phyloP scores from a whole-genome alignment of 2,329 filamentous ascomycete species.

The Sporothrix globosa region DNA sequence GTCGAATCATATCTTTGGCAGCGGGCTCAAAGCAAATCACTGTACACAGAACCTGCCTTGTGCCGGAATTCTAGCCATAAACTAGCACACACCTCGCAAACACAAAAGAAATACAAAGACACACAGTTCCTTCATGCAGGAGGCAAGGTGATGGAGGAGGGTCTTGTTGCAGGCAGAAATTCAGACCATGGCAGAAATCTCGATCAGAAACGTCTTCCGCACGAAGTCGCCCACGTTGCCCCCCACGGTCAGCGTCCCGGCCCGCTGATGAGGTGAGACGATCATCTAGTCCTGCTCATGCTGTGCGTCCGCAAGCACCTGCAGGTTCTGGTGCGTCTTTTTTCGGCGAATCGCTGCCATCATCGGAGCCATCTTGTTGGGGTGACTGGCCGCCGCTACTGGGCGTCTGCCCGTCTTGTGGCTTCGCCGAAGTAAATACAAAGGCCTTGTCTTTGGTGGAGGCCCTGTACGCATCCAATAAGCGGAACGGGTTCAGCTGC shows the following conservation, averaged over 20 bases:
- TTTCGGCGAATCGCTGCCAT: background rate
- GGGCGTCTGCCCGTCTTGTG: background rate
- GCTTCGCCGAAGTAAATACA: background rate
- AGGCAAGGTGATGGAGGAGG: no score
- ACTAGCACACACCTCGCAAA: background rate
- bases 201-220: no score
- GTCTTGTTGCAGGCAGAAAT: no score
- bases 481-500: constrained; percentile 26
- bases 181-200: no score
- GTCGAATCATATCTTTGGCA: background rate
- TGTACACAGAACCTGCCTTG: background rate
- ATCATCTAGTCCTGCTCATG: background rate
- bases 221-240: background rate
- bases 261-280: background rate
- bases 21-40: background rate
- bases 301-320: background rate
- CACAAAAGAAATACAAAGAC: background rate
- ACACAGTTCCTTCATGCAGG: background rate
- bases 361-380: background rate
- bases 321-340: background rate
- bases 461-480: constrained; percentile 13
- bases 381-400: background rate
- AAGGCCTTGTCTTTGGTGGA: constrained; percentile 4
- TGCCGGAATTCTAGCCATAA: background rate
- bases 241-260: background rate